Conservation (phyloP, 768 basidiomycete species). For the Hirschioporus abietinus region DNA sequence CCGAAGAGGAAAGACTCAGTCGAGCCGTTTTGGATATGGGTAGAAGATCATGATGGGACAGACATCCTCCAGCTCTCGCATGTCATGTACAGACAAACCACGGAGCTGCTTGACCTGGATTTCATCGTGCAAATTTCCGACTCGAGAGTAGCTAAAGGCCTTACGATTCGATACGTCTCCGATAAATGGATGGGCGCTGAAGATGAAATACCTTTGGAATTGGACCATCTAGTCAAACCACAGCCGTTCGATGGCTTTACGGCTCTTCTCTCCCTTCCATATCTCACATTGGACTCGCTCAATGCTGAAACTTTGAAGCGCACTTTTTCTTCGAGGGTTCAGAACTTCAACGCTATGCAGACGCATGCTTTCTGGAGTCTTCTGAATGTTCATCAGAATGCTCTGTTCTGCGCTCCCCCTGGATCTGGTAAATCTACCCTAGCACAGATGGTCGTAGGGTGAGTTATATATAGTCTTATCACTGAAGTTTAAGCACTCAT, state of each 20-base stretch:
- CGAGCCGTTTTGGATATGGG: conserved; percentile 95
- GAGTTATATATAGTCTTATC: conserved; percentile 22
- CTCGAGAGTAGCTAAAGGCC: conserved; percentile 50
- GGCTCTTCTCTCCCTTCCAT: conserved; percentile 66
- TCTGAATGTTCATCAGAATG: conserved; percentile 58
- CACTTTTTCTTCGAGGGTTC: conserved; percentile 40
- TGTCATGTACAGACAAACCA: conserved; percentile 64
- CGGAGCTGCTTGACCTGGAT: conserved; percentile 53
- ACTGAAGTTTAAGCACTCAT: conserved; percentile 14
- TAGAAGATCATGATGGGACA: conserved; percentile 81
- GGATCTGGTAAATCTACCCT: conserved; percentile 78
- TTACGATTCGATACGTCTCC: conserved; percentile 77
- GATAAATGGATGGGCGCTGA: conserved; percentile 95
- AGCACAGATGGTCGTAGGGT: conserved; percentile 71
- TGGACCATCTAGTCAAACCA: conserved; percentile 79
- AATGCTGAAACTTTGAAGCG: conserved; percentile 41
- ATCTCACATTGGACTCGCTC: conserved; percentile 54
- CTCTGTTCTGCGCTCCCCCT: conserved; percentile 72
- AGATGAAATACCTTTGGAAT: conserved; percentile 54
- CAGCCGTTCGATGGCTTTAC: conserved; percentile 47
- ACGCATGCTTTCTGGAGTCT: conserved; percentile 86
- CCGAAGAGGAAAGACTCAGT: conserved; percentile 61
- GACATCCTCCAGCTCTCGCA: conserved; percentile 78
- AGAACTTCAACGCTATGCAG: conserved; percentile 78
- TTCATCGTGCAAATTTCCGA: conserved; percentile 76